These are phyloP conservation scores for Fusarium fujikuroi DNA, from an alignment of 2,329 filamentous ascomycete genomes.

Conservation along the genomic window DNA sequence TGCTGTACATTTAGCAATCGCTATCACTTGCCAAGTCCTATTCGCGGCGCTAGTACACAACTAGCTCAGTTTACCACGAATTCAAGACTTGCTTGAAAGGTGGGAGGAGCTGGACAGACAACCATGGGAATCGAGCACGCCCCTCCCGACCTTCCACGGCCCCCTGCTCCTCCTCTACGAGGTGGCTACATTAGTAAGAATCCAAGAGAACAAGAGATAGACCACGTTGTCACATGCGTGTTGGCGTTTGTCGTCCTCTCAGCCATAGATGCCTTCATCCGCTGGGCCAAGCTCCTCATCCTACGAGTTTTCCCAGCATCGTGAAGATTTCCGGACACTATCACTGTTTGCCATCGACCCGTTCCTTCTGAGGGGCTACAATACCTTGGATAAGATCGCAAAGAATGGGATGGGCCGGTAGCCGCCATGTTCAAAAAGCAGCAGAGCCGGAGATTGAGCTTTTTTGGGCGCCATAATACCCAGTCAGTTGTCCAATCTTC, in stretches of 20 bases:
- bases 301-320: neutral
- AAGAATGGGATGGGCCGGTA: neutral
- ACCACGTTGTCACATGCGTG: rapidly evolving
- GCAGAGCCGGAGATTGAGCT: neutral
- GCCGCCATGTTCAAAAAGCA: neutral
- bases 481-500: rapidly evolving
- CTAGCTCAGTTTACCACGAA: rapidly evolving
- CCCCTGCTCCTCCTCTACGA: neutral
- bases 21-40: rapidly evolving
- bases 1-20: neutral
- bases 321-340: neutral
- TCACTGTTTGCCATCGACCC: rapidly evolving
- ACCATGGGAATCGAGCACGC: neutral
- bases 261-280: neutral
- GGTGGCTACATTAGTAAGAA: neutral
- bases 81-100: rapidly evolving
- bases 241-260: rapidly evolving
- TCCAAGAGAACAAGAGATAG: neutral
- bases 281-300: neutral
- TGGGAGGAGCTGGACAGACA: neutral
- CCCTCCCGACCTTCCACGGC: neutral
- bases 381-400: rapidly evolving
- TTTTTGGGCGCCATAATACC: neutral
- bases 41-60: rapidly evolving
- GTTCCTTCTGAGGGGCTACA: rapidly evolving